phyloP scores from a whole-genome alignment of 1,284 basidiomycete genomes.

The Ceratobasidium sp. region DNA sequence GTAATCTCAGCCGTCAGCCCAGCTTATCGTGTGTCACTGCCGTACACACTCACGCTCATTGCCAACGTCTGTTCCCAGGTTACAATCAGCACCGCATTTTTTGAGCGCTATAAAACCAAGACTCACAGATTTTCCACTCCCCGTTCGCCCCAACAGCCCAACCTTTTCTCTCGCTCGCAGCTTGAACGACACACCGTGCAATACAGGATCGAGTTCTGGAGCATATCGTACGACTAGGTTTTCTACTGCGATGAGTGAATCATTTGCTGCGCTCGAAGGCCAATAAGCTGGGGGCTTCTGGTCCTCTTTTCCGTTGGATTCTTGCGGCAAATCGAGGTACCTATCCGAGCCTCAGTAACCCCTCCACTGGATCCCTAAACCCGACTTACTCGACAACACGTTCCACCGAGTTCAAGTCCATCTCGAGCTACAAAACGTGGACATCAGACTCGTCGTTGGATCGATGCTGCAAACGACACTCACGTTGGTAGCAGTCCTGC shows the following conservation, averaged over 20 bases:
- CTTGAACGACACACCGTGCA: constrained; percentile 76
- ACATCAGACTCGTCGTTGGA: background rate
- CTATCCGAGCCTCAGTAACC: background rate
- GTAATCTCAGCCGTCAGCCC: constrained; percentile 61
- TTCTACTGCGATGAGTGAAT: constrained; percentile 64
- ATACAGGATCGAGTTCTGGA: constrained; percentile 76
- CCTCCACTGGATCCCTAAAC: background rate
- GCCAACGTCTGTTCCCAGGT: constrained; percentile 44
- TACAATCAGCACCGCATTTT: background rate
- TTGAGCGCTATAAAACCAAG: background rate
- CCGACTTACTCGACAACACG: constrained; percentile 73
- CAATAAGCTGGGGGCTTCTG: constrained; percentile 75
- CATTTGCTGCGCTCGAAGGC: constrained; percentile 69
- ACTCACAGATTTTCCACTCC: constrained; percentile 63
- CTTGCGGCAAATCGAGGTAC: constrained; percentile 82
- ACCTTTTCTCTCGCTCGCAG: constrained; percentile 82
- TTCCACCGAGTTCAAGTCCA: constrained; percentile 79
- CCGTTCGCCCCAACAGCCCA: constrained; percentile 76
- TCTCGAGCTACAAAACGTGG: constrained; percentile 65
- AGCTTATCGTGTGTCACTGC: constrained; percentile 72
- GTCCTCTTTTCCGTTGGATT: constrained; percentile 65
- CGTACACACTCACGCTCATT: constrained; percentile 33
- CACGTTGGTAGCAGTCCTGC: constrained; percentile 33
- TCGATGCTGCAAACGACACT: background rate
- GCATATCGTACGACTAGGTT: constrained; percentile 80